Evolutionary conservation across 2,329 filamentous ascomycete species (phyloP), one percentile per base, ranked within the genome.

Genomic region (Pseudopithomyces chartarum): DNA sequence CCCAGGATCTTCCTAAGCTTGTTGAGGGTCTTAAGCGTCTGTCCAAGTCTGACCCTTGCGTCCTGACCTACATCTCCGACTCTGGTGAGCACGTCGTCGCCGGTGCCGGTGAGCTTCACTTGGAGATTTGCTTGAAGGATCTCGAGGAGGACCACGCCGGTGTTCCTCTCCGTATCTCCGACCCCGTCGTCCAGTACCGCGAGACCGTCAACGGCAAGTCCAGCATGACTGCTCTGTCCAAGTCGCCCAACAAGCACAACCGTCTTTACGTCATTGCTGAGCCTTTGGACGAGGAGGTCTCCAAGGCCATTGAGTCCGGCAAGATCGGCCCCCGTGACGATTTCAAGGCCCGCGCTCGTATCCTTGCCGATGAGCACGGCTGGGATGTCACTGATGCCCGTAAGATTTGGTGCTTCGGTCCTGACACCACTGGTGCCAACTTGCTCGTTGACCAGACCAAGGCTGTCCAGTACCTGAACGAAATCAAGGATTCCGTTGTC

Each of bases 211-310:
- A 81, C 70, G 85, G 66, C 74, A 88, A 87, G 78, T 98, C 95
- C 54, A 91, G 88, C 87, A 98, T 98, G 76, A 96, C 91, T 76
- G 95, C 95, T 70, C 86, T 99, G 75, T 98, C 95, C 82, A 99
- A 99, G 87, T 99, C 95, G 47, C 95, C 95, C 84, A 99, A 99
- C 91, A 99, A 99, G 92, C 95, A 99, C 90, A 99, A 99, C 88
- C 94, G 95, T 92, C 87, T 99, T 61, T 99, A 98, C 86, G 89
- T 99, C 83, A 87, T 86, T 80, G 95, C 95, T 66, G 84, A 92
- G 82, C 95, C 95, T 72, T 85, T 99, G 55, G 87, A 87, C 44
- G 95, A 99, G 87, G 95, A 98, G 72, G 89, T 99, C 60, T 85
- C 91, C 72, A 87, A 87, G 76, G 91, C 90, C 75, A 99, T 99